Evolutionary conservation across 768 basidiomycete genomes (phyloP), one percentile per base, ranked within the genome.

Genomic region (Pleurotus sapidus): DNA sequence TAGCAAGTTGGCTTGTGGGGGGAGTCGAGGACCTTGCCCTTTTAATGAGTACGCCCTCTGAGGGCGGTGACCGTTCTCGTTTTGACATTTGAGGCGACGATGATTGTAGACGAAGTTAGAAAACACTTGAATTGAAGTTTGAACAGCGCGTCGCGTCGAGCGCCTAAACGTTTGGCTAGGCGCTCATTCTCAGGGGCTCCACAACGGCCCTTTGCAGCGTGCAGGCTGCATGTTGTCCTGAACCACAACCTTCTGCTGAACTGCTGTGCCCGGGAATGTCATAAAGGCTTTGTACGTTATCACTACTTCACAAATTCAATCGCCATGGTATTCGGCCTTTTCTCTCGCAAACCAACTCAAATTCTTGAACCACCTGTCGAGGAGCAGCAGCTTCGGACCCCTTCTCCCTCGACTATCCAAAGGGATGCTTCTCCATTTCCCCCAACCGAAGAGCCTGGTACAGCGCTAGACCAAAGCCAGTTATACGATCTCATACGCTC

Each of bases 1-100:
- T 92, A 39, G 81, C 81, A 49, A 94, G 83, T 65, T 93, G 89
- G 63, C 79, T 88, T 3, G 74, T 70, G 1, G 71, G 82, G 55
- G 69, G 82, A 55, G 68, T 82, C 63, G 64, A 82, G 64, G 69
- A 75, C 69, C 53, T 83, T 67, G 70, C 87, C 69, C 87, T 77
- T 72, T 91, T 92, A 23, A 89, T 77, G 58, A 91, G 75, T 1
- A 77, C 74, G 15, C 83, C 82, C 12, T 70, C 74, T 43, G 74
- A 64, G 3, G 84, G 78, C 46, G 88, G 84, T 4, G 88, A 87
- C 45, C 76, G 75, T 49, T 77, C 73, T 66, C 88, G 80, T 79
- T 91, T 91, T 38, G 89, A 89, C 89, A 91, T 90, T 67, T 73
- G 50, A 61, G 55, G 56, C 2, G 37, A 34, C 39, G 54, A 55